These are phyloP conservation scores for Plantago lanceolata DNA, from an alignment of 305 asterid species.

Conservation along the genomic window DNA sequence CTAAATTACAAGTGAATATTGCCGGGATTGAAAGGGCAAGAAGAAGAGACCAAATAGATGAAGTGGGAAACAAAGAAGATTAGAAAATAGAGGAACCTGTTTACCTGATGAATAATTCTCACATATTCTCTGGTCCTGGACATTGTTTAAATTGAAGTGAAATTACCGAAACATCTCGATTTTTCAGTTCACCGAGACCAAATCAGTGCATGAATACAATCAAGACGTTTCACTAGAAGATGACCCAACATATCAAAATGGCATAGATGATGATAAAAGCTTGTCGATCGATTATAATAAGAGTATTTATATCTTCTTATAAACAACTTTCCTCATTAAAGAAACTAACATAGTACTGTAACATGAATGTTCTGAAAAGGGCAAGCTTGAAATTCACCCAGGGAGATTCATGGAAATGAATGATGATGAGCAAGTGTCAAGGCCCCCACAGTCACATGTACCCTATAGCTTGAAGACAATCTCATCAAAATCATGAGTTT, in stretches of 20 bases:
- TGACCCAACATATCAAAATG: neutral
- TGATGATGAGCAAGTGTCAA: constrained; percentile 1
- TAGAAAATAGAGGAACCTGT: too few relatives aligned
- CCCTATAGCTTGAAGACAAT: constrained; percentile 12
- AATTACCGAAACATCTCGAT: neutral
- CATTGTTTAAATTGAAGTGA: neutral
- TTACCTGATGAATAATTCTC: too few relatives aligned
- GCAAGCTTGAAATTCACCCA: neutral
- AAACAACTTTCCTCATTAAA: neutral
- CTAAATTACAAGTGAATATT: too few relatives aligned
- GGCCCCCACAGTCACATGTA: constrained; percentile 15
- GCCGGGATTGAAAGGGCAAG: too few relatives aligned
- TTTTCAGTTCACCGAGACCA: neutral
- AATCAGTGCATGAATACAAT: too few relatives aligned
- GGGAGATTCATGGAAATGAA: neutral
- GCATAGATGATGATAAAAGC: too few relatives aligned
- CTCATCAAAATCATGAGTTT: neutral
- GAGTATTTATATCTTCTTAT: too few relatives aligned
- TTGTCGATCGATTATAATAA: too few relatives aligned
- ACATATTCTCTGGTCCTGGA: too few relatives aligned
- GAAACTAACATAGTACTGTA: neutral
- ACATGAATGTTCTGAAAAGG: neutral
- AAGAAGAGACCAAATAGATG: too few relatives aligned
- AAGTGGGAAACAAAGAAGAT: too few relatives aligned
- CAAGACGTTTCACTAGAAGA: too few relatives aligned